Base-by-base conservation (phyloP, 2,329 filamentous ascomycete genomes). In the Emergomyces africanus region DNA sequence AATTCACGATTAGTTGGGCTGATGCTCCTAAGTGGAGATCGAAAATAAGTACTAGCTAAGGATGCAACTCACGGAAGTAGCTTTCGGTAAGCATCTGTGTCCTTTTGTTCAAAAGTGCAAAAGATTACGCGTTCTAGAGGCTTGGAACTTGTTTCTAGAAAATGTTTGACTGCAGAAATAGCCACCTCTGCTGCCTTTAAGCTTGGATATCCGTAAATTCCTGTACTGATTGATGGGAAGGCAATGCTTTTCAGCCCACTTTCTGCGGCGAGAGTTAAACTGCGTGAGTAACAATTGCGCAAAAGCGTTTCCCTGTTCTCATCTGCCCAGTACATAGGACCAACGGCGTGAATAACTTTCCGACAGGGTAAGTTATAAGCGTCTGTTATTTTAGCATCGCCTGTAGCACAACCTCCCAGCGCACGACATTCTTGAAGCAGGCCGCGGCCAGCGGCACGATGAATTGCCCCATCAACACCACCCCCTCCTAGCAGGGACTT, bases 381-480 rank as follows among this genome's bases (percentile, higher is more conserved):
- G 41, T 76, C 71, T 0, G 94, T 96, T 67, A 96, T 90, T 71
- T 92, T 92, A 30, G 90, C 88, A 30, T 81, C 78, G 56, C 94
- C 92, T 0, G 89, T 92, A 15, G 77, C 71, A 71, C 91, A 96
- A 56, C 90, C 88, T 54, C 79, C 70, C 1, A 96, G 78, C 0
- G 71, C 79, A n/a, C 75, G 72, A 72, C 92, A 96, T 75, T 94
- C 92, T 9, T 77, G 68, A 23, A 85, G 64, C 0, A 97, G 81
- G 0, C 72, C 72, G 0, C 75, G 81, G 0, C 94, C 94, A 0
- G 94, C 92, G 46, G 87, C 90, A 35, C 80, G 74, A 71, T 97
- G 94, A 66, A 97, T 96, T 33, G 90, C 88, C 46, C 87, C 88
- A 68, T 91, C 87, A 18, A 97, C 90, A 41, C 94, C 94, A n/a